phyloP scores from a whole-genome alignment of 164 flowering plant species.

The Tetracentron sinense region DNA sequence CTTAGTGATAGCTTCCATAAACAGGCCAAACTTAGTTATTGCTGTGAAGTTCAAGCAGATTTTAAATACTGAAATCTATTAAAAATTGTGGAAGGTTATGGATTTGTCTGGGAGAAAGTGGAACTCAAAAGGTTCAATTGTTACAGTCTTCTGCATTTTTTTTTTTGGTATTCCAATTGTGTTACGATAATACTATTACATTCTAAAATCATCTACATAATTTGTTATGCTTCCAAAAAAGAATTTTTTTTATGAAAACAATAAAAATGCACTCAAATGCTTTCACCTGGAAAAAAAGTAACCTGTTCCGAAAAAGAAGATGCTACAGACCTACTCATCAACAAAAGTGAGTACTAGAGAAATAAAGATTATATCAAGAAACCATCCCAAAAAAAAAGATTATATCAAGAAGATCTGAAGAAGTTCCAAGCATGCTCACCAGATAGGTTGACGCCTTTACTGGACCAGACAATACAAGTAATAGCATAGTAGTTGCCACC shows the following conservation, averaged over 20 bases:
- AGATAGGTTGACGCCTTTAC: slow-evolving; percentile 76
- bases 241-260: background rate
- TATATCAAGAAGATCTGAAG: background rate
- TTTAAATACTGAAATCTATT: no score
- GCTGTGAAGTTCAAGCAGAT: background rate
- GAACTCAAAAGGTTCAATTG: background rate
- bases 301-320: background rate
- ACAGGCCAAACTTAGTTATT: no score
- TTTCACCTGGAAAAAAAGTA: background rate
- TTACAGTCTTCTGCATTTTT: background rate
- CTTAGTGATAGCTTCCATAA: no score
- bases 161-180: background rate
- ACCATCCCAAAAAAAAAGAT: background rate
- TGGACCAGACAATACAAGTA: slow-evolving; percentile 82
- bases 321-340: background rate
- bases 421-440: slow-evolving; percentile 36
- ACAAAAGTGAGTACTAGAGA: background rate
- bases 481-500: slow-evolving; percentile 82
- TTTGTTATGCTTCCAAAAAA: background rate
- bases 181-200: background rate
- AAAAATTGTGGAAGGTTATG: no score
- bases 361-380: background rate
- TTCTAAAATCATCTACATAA: background rate
- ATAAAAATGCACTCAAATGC: slow-evolving; percentile 1
- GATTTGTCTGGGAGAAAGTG: no score